A percentile compares a stretch with the other conserved stretches of the same genome.
Conservation (phyloP, 768 basidiomycete species). For the Boletus vermiculosoides region DNA sequence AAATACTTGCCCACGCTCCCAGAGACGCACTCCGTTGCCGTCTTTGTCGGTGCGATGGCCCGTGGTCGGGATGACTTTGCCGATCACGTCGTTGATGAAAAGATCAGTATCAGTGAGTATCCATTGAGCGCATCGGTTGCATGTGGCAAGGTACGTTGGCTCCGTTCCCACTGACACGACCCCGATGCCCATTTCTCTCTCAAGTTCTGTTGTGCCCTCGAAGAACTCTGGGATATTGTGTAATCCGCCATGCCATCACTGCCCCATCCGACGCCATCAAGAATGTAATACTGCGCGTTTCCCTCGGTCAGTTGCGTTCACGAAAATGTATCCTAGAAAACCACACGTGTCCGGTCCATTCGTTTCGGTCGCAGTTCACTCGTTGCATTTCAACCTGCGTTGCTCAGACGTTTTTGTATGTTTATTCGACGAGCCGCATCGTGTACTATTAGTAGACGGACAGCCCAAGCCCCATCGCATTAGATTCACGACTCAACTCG, state of each 20-base stretch:
- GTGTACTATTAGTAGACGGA: conserved; percentile 31
- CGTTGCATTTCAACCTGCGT: conserved; percentile 37
- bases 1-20: conserved; percentile 84
- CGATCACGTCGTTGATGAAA: conserved; percentile 91
- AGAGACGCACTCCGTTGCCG: conserved; percentile 83
- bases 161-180: background rate
- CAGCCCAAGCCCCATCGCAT: conserved; percentile 32
- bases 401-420: conserved; percentile 19
- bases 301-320: background rate
- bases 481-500: conserved; percentile 36
- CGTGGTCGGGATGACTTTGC: conserved; percentile 96
- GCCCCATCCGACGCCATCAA: background rate
- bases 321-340: conserved; percentile 15
- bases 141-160: conserved; percentile 82
- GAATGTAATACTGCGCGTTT: conserved; percentile 16
- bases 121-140: conserved; percentile 90
- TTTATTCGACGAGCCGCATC: conserved; percentile 23
- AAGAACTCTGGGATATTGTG: conserved; percentile 94
- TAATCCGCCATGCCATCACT: conserved; percentile 33
- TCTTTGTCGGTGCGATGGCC: conserved; percentile 99
- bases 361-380: background rate
- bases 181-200: background rate
- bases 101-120: conserved; percentile 95
- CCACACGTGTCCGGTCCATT: conserved; percentile 3
- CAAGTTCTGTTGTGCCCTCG: conserved; percentile 87